These are phyloP conservation scores for Microthyrium microscopicum DNA, from an alignment of 2,329 filamentous ascomycete genomes.

Conservation along the genomic window DNA sequence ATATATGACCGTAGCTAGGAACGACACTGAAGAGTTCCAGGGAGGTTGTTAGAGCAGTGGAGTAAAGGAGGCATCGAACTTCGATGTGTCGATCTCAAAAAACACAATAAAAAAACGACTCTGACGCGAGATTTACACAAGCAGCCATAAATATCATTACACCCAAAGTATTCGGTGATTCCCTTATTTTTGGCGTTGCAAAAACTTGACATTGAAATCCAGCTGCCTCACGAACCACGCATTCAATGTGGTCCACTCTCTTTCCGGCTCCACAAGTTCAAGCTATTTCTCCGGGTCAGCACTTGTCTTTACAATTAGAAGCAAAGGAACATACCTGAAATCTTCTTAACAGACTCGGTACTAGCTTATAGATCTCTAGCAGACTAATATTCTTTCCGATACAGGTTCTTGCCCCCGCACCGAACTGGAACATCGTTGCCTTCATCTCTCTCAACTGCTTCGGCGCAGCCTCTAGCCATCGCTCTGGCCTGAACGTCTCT, in stretches of 20 bases:
- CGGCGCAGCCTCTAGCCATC: conserved; percentile 42
- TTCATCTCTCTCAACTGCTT: conserved; percentile 49
- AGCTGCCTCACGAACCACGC: conserved; percentile 36
- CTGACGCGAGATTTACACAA: too few relatives aligned
- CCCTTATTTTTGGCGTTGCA: conserved; percentile 13
- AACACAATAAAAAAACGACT: too few relatives aligned
- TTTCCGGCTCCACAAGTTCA: conserved; percentile 22
- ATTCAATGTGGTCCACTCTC: conserved; percentile 32
- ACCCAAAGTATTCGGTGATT: conserved; percentile 11
- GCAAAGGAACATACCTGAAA: conserved; percentile 35
- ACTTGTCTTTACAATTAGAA: conserved; percentile 5
- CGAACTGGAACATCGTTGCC: conserved; percentile 56
- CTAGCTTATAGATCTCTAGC: conserved; percentile 34
- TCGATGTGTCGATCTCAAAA: too few relatives aligned
- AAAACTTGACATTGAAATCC: conserved; percentile 28
- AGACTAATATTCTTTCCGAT: conserved; percentile 39
- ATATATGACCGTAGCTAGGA: too few relatives aligned
- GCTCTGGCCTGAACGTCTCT: conserved; percentile 49
- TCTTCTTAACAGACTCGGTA: conserved; percentile 41
- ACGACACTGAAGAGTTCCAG: too few relatives aligned
- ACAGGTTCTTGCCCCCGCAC: conserved; percentile 53
- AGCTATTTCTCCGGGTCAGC: conserved; percentile 14
- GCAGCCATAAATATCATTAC: too few relatives aligned
- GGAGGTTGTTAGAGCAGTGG: too few relatives aligned
- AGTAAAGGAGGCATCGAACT: too few relatives aligned